Conservation (phyloP, 176 grass and related monocot genomes). For the Aegilops sharonensis region DNA sequence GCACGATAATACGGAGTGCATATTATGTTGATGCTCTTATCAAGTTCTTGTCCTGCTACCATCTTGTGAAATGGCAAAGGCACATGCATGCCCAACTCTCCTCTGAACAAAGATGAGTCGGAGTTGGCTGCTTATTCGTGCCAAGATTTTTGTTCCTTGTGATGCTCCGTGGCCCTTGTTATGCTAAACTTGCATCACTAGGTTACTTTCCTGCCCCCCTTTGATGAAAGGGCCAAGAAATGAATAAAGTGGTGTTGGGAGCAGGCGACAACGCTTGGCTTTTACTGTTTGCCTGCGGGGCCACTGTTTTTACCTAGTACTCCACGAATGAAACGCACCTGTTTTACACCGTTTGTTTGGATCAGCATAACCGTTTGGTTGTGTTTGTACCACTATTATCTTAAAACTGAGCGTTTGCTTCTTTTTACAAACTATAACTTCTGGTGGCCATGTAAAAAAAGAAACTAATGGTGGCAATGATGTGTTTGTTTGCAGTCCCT, state of each 20-base stretch:
- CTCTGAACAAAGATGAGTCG: constrained; percentile 26
- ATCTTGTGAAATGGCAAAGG: constrained; percentile 21
- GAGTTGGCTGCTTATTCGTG: constrained; percentile 22
- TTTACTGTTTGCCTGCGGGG: background rate
- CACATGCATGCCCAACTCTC: constrained; percentile 29
- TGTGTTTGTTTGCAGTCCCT: background rate
- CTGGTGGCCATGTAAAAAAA: background rate
- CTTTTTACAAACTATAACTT: background rate
- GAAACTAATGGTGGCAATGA: background rate
- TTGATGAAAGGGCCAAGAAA: constrained; percentile 10
- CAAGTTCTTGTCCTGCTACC: background rate
- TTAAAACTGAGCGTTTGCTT: background rate
- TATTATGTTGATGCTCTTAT: background rate
- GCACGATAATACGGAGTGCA: no score
- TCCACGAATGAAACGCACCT: background rate
- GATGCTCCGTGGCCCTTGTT: background rate
- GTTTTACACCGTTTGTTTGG: background rate
- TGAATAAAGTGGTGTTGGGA: constrained; percentile 29
- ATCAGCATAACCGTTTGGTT: background rate
- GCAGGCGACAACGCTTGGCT: background rate
- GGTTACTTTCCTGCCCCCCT: constrained; percentile 25
- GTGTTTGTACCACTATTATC: background rate
- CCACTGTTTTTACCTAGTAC: background rate
- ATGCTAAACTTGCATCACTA: constrained; percentile 38
- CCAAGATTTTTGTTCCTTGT: constrained; percentile 17